Conservation (phyloP, 2,329 filamentous ascomycete genomes). For the Tetracladium maxilliforme region DNA sequence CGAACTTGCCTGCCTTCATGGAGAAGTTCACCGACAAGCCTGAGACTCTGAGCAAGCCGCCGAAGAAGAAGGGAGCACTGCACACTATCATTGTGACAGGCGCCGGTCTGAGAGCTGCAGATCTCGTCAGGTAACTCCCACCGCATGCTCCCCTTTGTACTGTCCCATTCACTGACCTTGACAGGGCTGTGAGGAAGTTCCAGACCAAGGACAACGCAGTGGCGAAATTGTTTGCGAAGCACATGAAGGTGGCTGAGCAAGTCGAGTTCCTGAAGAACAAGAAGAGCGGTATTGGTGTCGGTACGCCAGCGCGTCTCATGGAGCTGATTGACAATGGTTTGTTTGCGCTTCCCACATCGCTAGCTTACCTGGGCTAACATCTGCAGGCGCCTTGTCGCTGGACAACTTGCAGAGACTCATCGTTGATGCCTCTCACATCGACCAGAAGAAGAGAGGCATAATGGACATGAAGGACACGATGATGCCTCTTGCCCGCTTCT, state of each 20-base stretch:
- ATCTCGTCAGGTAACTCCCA: conserved; percentile 53
- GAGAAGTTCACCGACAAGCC: conserved; percentile 47
- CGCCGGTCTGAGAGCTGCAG: conserved; percentile 74
- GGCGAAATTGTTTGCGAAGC: conserved; percentile 92
- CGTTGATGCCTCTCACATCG: conserved; percentile 83
- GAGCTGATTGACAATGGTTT: conserved; percentile 72
- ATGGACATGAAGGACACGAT: conserved; percentile 93
- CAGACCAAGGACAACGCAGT: conserved; percentile 66
- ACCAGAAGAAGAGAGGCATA: conserved; percentile 86
- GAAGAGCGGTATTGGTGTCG: conserved; percentile 75
- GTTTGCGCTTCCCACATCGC: conserved; percentile 9
- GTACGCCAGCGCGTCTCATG: conserved; percentile 70
- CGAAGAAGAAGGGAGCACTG: conserved; percentile 55
- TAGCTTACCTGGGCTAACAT: conserved; percentile 7
- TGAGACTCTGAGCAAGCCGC: conserved; percentile 39
- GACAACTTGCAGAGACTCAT: conserved; percentile 64
- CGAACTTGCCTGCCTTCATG: conserved; percentile 66
- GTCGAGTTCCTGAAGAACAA: conserved; percentile 55
- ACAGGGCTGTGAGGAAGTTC: conserved; percentile 58
- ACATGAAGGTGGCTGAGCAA: conserved; percentile 88
- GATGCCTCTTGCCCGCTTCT: conserved; percentile 61
- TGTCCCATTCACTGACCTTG: conserved; percentile 6
- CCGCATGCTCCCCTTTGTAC: neutral
- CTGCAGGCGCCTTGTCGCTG: conserved; percentile 50
- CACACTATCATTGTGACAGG: conserved; percentile 84